Base-by-base conservation (phyloP, 2,329 filamentous ascomycete species). In the Lachnellula occidentalis region DNA sequence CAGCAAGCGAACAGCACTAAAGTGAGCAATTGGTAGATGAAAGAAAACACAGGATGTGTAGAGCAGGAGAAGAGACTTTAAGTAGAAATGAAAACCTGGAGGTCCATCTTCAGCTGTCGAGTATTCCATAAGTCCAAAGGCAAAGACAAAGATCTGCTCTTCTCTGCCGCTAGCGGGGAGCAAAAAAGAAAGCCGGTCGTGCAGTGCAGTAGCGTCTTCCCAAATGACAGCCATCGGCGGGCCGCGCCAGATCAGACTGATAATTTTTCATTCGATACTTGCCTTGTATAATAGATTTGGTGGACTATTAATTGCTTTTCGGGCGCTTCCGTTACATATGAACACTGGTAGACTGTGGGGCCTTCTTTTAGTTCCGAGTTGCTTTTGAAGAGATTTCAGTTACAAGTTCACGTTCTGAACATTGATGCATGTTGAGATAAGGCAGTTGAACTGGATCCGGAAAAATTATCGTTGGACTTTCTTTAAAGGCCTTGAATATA, bases 301-400 rank as follows among this genome's bases (percentile, higher is more conserved):
- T 37, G 8, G n/a, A 39, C 5, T 15, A 6, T 15, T 53, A 47
- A 46, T 53, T 53, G 50, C 49, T 46, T 56, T 53, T 53, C 50
- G 46, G 54, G 39, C 27, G 27, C 31, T 31, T 48, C 45, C 50
- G 54, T 36, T 31, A 31, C 9, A 31, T 5, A 34, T 41, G 22
- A 31, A 14, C n/a, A 17, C 8, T 15, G 8, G 34, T 3, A 31
- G 27, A 39, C 4, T 39, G 36, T 39, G 34, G 34, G 34, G 34
- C 14, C 49, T 48, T n/a, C 24, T 24, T 24, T 24, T 24, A 24
- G 24, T 24, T 24, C 7, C 5, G 24, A 17, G 17, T 6, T 48
- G 45, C n/a, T 36, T 17, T 9, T 6, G 34, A 48, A 34, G 34
- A 48, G 34, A 36, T 48, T 48, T 48, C n/a, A 31, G 8, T 11